A percentile compares a stretch with the other conserved stretches of the same genome.
Conservation (phyloP, 192 early-diverging fungal genomes). For the Glomus cerebriforme region DNA sequence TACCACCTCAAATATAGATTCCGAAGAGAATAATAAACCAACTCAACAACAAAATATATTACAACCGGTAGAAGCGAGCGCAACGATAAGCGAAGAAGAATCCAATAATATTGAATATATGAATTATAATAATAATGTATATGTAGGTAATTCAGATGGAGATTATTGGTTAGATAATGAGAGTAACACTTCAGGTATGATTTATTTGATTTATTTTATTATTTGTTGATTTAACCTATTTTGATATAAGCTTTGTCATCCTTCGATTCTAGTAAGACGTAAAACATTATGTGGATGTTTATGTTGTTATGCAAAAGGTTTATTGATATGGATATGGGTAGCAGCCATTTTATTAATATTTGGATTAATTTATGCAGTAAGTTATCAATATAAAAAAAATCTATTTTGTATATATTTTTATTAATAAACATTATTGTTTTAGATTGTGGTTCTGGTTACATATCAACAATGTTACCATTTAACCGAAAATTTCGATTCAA, state of each 20-base stretch:
- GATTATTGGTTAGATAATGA: no score
- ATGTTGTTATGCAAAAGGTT: neutral
- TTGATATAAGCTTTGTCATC: neutral
- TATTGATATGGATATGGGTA: neutral
- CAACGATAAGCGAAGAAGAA: no score
- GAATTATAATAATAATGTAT: no score
- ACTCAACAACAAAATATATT: no score
- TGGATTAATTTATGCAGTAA: neutral
- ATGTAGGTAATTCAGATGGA: no score
- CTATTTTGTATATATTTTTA: neutral
- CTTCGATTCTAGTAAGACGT: neutral
- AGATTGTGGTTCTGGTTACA: neutral
- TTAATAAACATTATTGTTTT: neutral
- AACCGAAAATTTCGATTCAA: neutral
- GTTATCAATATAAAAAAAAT: neutral
- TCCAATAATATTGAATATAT: no score
- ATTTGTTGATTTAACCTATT: no score
- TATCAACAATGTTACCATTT: neutral
- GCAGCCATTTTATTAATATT: neutral
- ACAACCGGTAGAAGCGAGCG: no score
- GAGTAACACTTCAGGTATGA: no score
- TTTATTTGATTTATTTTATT: no score
- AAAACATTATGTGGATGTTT: neutral
- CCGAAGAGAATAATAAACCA: no score
- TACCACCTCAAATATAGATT: no score